Evolutionary conservation across 805 yeast species (phyloP).

Genomic region (Saccharomycopsis sp.): DNA sequence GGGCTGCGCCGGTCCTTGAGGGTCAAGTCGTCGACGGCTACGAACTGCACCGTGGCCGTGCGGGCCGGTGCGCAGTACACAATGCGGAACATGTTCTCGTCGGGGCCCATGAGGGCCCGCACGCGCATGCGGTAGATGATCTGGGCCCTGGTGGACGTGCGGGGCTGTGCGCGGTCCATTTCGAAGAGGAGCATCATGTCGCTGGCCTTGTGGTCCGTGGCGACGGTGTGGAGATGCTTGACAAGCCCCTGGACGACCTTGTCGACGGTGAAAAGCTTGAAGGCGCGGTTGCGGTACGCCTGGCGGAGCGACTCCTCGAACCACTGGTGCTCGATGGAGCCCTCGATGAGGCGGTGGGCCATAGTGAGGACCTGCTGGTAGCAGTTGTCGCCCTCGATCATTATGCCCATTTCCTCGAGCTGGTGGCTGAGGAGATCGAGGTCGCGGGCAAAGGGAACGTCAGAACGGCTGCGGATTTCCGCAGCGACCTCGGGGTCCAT

Average conservation of each 20-base stretch:
- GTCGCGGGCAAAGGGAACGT: slow-evolving; percentile 64
- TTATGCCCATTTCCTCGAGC: slow-evolving; percentile 59
- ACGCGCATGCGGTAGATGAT: slow-evolving; percentile 86
- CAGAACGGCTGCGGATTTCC: slow-evolving; percentile 47
- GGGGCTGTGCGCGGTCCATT: slow-evolving; percentile 55
- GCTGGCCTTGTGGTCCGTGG: slow-evolving; percentile 72
- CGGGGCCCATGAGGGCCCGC: slow-evolving; percentile 70
- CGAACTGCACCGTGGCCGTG: slow-evolving; percentile 66
- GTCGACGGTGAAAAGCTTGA: slow-evolving; percentile 72
- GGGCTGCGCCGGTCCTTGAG: slow-evolving; percentile 60
- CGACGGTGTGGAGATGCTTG: slow-evolving; percentile 81
- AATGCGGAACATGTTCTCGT: slow-evolving; percentile 90
- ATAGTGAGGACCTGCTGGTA: slow-evolving; percentile 61
- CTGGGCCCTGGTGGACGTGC: slow-evolving; percentile 78
- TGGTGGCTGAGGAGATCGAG: slow-evolving; percentile 61
- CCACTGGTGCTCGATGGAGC: slow-evolving; percentile 74
- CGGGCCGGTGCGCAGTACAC: slow-evolving; percentile 50
- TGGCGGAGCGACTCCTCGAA: slow-evolving; percentile 78
- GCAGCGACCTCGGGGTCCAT: slow-evolving; percentile 46
- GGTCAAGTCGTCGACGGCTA: slow-evolving; percentile 84
- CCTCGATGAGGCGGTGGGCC: slow-evolving; percentile 62
- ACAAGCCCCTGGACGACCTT: slow-evolving; percentile 63
- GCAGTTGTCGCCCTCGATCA: slow-evolving; percentile 31
- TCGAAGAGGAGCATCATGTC: slow-evolving; percentile 80
- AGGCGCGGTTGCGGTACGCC: slow-evolving; percentile 73